phyloP scores from a whole-genome alignment of 73 alveolate species.

The Paramecium sexaurelia region DNA sequence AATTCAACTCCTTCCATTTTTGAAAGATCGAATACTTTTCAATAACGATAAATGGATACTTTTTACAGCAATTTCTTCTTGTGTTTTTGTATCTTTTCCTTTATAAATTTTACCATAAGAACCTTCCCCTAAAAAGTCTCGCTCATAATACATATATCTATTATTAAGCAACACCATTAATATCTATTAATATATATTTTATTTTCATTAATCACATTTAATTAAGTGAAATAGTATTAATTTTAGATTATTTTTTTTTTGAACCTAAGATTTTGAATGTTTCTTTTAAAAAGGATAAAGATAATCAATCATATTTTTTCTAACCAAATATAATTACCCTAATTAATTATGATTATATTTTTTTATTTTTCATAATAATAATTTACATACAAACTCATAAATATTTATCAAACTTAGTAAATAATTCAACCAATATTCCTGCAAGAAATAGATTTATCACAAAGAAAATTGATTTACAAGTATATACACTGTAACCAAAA shows the following conservation, averaged over 20 bases:
- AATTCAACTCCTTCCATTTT: not conserved
- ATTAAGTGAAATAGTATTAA: not conserved
- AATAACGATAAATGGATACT: not conserved
- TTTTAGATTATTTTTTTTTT: not conserved
- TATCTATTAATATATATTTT: not conserved
- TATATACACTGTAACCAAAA: not conserved
- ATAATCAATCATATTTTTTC: too few species aligned
- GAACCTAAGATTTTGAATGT: too few species aligned
- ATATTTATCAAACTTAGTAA: not conserved
- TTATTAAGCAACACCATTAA: not conserved
- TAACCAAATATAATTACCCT: too few species aligned
- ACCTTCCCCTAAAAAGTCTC: conserved; percentile 54
- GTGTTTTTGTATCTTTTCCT: conserved; percentile 52
- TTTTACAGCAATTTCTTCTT: conserved; percentile 41
- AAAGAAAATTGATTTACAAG: not conserved
- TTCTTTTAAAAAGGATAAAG: too few species aligned
- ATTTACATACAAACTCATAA: not conserved
- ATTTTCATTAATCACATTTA: not conserved
- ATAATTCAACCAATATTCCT: not conserved
- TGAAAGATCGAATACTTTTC: not conserved
- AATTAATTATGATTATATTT: not conserved
- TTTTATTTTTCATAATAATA: not conserved
- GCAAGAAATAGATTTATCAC: not conserved
- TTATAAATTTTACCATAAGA: conserved; percentile 49
- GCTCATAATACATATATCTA: conserved; percentile 46